phyloP scores from a whole-genome alignment of 1,284 basidiomycete species.

The Pseudozyma sp. region DNA sequence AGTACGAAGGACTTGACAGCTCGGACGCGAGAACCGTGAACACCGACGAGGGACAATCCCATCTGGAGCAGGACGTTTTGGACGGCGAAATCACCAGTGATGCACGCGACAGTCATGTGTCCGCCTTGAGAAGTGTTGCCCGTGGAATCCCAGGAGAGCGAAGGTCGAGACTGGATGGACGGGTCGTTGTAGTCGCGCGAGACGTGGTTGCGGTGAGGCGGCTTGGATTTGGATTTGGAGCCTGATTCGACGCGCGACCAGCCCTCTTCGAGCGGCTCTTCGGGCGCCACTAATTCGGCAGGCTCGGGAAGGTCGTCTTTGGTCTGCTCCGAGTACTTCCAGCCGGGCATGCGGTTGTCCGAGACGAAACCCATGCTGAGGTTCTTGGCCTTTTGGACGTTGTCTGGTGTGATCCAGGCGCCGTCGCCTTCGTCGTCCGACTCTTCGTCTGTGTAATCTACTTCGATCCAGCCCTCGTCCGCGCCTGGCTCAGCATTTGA shows the following conservation, averaged over 20 bases:
- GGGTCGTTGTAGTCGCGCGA: slow-evolving; percentile 69
- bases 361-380: slow-evolving; percentile 77
- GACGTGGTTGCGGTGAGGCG: slow-evolving; percentile 69
- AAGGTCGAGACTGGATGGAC: slow-evolving; percentile 40
- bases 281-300: slow-evolving; percentile 25
- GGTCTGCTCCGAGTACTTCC: slow-evolving; percentile 33
- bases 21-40: slow-evolving; percentile 89
- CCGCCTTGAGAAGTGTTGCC: slow-evolving; percentile 73
- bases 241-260: slow-evolving; percentile 45
- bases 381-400: slow-evolving; percentile 88
- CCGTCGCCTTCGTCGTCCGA: slow-evolving; percentile 71
- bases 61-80: slow-evolving; percentile 98
- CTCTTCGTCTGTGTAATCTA: slow-evolving; percentile 80
- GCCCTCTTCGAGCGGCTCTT: slow-evolving; percentile 46
- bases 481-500: slow-evolving; percentile 13
- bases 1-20: slow-evolving; percentile 95
- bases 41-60: slow-evolving; percentile 89
- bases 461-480: slow-evolving; percentile 59
- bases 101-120: slow-evolving; percentile 64
- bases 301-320: slow-evolving; percentile 31
- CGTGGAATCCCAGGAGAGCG: slow-evolving; percentile 33
- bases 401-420: slow-evolving; percentile 96
- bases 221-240: slow-evolving; percentile 27
- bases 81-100: slow-evolving; percentile 99
- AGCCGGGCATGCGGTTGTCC: slow-evolving; percentile 46